Percentiles rank a stretch among this genome's conserved stretches.
Conservation (phyloP, 208 protist species). For the Leishmania mexicana region DNA sequence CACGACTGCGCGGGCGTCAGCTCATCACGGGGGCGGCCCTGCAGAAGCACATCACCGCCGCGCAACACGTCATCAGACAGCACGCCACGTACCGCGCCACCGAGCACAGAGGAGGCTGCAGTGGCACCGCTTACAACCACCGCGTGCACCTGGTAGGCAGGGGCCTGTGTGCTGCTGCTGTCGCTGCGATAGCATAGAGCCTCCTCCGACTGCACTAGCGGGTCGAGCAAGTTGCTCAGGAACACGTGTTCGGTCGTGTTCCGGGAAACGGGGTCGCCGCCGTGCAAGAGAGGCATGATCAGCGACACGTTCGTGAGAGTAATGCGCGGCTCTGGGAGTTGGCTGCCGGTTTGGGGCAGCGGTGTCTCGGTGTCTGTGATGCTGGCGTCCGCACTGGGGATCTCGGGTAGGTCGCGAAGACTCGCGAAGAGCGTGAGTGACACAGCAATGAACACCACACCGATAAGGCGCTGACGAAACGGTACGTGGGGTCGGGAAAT, state of each 20-base stretch:
- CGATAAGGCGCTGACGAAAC: neutral
- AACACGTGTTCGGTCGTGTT: neutral
- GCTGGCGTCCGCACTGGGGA: neutral
- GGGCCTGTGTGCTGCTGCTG: neutral
- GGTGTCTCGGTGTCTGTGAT: too few species aligned
- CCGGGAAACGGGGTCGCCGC: too few species aligned
- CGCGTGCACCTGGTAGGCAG: neutral
- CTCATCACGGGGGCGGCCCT: neutral
- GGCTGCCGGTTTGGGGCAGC: too few species aligned
- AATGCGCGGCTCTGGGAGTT: too few species aligned
- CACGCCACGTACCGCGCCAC: neutral
- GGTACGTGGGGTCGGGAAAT: neutral
- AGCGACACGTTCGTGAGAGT: neutral
- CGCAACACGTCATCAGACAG: neutral
- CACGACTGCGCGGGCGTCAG: slow-evolving; percentile 5
- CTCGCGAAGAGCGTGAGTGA: neutral
- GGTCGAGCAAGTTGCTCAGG: neutral
- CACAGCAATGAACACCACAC: neutral
- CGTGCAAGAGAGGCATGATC: neutral
- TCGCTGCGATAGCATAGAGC: slow-evolving; percentile 11
- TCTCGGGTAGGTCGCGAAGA: neutral
- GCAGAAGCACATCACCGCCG: neutral
- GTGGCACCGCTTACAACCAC: neutral
- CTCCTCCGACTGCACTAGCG: slow-evolving; percentile 17
- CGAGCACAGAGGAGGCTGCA: neutral